Conservation (phyloP, 345 rosid species). For the Kandelia obovata region DNA sequence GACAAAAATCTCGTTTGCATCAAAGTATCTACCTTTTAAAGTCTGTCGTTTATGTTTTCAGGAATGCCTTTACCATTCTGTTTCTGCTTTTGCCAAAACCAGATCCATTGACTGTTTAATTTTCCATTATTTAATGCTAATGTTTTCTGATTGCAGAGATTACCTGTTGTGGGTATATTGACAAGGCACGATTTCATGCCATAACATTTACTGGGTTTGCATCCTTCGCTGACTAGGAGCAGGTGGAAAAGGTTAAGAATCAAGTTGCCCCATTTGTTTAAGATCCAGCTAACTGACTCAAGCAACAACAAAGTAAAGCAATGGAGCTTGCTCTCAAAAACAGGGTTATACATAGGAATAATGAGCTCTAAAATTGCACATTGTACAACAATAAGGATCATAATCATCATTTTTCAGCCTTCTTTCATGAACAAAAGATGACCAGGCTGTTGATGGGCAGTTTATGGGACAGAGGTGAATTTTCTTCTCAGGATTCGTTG, state of each 20-base stretch:
- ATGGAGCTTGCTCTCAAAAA: not conserved
- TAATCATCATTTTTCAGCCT: not conserved
- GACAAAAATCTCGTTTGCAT: not conserved
- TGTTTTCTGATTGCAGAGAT: constrained; percentile 46
- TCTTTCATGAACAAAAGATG: not conserved
- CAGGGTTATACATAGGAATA: constrained; percentile 14
- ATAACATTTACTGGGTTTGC: constrained; percentile 68
- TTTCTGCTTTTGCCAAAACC: too few relatives aligned
- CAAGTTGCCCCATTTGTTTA: constrained; percentile 32
- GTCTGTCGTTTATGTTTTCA: not conserved
- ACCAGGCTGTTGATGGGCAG: not conserved
- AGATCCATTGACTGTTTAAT: not conserved
- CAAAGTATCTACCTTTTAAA: too few relatives aligned
- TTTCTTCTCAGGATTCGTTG: too few relatives aligned
- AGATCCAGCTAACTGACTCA: constrained; percentile 5
- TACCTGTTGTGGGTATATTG: constrained; percentile 76
- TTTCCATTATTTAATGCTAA: not conserved
- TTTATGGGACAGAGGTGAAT: not conserved
- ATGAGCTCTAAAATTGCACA: not conserved
- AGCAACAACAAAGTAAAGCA: not conserved
- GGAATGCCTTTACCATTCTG: not conserved
- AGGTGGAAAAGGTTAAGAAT: constrained; percentile 79
- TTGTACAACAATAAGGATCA: not conserved
- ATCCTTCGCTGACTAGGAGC: constrained; percentile 48
- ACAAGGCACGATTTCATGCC: constrained; percentile 97